Conservation (phyloP, 306 rosid genomes). For the Rosa chinensis region DNA sequence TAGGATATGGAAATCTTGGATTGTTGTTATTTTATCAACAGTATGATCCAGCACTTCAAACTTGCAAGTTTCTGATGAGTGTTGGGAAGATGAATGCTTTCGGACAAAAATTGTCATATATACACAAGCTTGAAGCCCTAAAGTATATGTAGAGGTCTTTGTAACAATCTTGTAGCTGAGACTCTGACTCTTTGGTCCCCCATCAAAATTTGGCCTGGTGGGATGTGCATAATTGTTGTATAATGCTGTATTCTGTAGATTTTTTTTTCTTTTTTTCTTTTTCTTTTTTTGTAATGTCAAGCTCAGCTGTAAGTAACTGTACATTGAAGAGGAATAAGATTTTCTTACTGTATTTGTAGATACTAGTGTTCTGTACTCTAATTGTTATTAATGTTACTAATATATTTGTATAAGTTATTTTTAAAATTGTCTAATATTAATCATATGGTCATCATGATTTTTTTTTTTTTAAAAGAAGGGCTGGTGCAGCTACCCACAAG, state of each 20-base stretch:
- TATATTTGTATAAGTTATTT: too few relatives aligned
- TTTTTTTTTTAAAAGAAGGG: too few relatives aligned
- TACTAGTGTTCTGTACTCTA: too few relatives aligned
- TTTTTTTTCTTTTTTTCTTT: too few relatives aligned
- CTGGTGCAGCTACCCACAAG: too few relatives aligned
- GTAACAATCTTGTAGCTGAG: not conserved
- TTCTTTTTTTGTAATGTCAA: too few relatives aligned
- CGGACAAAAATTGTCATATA: not conserved
- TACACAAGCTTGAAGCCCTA: slow-evolving; percentile 4
- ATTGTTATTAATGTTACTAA: too few relatives aligned
- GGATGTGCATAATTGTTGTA: slow-evolving; percentile 17
- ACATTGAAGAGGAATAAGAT: too few relatives aligned
- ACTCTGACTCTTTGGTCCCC: slow-evolving; percentile 11
- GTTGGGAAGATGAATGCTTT: not conserved
- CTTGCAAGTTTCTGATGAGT: slow-evolving; percentile 5
- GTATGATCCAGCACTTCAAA: slow-evolving; percentile 4
- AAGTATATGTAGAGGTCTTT: slow-evolving; percentile 13
- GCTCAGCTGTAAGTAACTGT: too few relatives aligned
- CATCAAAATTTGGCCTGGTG: slow-evolving; percentile 21
- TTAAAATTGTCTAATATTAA: too few relatives aligned
- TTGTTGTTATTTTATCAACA: slow-evolving; percentile 3
- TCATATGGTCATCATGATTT: too few relatives aligned
- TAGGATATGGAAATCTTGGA: slow-evolving; percentile 15
- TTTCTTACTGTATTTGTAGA: too few relatives aligned
- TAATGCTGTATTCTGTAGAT: not conserved